phyloP scores from a whole-genome alignment of 306 rosid species.

The Cercis canadensis region DNA sequence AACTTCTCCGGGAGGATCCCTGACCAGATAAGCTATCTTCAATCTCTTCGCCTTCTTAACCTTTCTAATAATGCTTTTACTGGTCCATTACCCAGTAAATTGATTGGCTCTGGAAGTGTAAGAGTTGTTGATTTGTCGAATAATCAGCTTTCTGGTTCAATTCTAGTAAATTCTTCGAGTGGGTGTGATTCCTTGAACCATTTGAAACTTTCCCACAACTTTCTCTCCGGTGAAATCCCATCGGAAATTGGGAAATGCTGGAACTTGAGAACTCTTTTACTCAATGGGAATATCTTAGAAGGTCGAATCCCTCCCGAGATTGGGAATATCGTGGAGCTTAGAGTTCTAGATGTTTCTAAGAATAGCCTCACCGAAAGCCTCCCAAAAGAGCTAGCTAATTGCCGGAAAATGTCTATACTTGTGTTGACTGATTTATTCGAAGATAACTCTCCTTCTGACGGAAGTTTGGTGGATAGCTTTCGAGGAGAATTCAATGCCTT shows the following conservation, averaged over 20 bases:
- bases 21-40: constrained; percentile 46
- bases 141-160: constrained; percentile 54
- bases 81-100: constrained; percentile 46
- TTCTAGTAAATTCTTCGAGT: constrained; percentile 36
- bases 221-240: constrained; percentile 57
- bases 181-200: constrained; percentile 45
- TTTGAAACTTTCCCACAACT: constrained; percentile 65
- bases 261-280: constrained; percentile 61
- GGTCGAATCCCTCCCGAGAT: constrained; percentile 62
- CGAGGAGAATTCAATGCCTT: constrained; percentile 74
- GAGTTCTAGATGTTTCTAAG: constrained; percentile 70
- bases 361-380: constrained; percentile 62
- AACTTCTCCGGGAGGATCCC: constrained; percentile 64
- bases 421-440: constrained; percentile 56
- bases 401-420: constrained; percentile 57
- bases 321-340: constrained; percentile 54
- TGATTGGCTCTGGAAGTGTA: constrained; percentile 50
- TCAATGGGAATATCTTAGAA: constrained; percentile 65
- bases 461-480: constrained; percentile 44
- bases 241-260: constrained; percentile 56
- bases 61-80: constrained; percentile 59
- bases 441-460: constrained; percentile 16
- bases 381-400: constrained; percentile 56
- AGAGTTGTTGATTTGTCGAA: constrained; percentile 58
- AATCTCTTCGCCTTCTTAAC: constrained; percentile 53